Evolutionary conservation across 2,329 filamentous ascomycete genomes (phyloP).

Genomic region (Epichloe sylvatica): DNA sequence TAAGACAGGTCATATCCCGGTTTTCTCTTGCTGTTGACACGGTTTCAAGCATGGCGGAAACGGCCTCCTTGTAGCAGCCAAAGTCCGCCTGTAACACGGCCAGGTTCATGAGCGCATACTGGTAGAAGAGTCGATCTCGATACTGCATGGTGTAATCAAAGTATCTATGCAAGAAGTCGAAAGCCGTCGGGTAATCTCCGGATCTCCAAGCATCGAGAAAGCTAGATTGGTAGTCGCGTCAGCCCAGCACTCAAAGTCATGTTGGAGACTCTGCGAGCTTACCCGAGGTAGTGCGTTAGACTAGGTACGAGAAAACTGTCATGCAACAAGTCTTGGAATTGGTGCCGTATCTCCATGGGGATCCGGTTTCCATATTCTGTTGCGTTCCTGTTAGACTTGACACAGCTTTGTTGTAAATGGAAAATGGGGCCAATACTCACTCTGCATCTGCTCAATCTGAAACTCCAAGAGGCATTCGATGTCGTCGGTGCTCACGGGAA

Average conservation of each 20-base stretch:
- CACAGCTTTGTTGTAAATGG: background rate
- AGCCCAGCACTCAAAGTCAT: background rate
- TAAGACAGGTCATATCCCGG: slow-evolving; percentile 80
- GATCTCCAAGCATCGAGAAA: slow-evolving; percentile 88
- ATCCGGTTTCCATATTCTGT: slow-evolving; percentile 64
- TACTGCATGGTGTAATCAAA: slow-evolving; percentile 94
- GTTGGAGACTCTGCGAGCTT: background rate
- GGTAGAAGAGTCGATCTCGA: slow-evolving; percentile 72
- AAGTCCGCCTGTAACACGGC: slow-evolving; percentile 92
- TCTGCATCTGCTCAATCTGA: slow-evolving; percentile 78
- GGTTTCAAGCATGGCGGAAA: slow-evolving; percentile 89
- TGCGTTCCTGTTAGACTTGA: background rate
- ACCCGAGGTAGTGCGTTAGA: slow-evolving; percentile 63
- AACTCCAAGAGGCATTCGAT: slow-evolving; percentile 72
- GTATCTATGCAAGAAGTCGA: slow-evolving; percentile 84
- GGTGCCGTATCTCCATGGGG: slow-evolving; percentile 56
- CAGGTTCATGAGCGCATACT: slow-evolving; percentile 86
- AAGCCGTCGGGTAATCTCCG: slow-evolving; percentile 78
- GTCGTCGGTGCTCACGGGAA: slow-evolving; percentile 60
- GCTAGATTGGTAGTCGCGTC: slow-evolving; percentile 25
- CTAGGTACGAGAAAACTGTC: slow-evolving; percentile 57
- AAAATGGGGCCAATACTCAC: slow-evolving; percentile 26
- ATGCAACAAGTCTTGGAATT: slow-evolving; percentile 54
- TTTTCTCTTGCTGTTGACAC: slow-evolving; percentile 91
- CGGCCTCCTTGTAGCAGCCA: slow-evolving; percentile 75